Conservation (phyloP, 345 rosid species). For the Salix suchowensis region DNA sequence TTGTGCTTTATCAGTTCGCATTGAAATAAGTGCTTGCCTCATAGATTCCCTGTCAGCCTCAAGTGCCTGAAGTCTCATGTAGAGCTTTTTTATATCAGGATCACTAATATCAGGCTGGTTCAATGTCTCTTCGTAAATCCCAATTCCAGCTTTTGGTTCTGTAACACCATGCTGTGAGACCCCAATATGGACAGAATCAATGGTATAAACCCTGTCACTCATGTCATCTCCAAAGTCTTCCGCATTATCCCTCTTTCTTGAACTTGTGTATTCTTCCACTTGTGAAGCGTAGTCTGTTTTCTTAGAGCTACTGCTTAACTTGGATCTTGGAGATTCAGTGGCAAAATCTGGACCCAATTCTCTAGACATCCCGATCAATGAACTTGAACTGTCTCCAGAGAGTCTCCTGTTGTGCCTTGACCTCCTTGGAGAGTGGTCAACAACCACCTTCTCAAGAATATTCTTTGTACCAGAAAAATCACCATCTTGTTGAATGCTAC, state of each 20-base stretch:
- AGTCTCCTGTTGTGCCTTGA: constrained; percentile 48
- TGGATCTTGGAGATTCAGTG: constrained; percentile 51
- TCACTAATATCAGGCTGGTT: constrained; percentile 50
- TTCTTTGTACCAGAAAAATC: constrained; percentile 43
- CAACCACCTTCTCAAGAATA: constrained; percentile 61
- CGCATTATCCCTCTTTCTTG: constrained; percentile 41
- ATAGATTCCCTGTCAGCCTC: constrained; percentile 98
- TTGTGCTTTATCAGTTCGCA: constrained; percentile 89
- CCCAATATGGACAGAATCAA: constrained; percentile 67
- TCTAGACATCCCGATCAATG: constrained; percentile 39
- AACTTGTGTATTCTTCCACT: constrained; percentile 35
- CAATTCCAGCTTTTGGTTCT: constrained; percentile 45
- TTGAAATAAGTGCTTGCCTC: constrained; percentile 83
- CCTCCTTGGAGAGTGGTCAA: constrained; percentile 67
- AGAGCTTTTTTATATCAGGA: constrained; percentile 80
- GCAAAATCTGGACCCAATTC: constrained; percentile 42
- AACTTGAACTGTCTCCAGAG: constrained; percentile 59
- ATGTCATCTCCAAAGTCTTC: constrained; percentile 62
- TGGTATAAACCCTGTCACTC: constrained; percentile 83
- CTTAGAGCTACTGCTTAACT: constrained; percentile 34
- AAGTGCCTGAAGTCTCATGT: constrained; percentile 84
- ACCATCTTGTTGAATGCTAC: constrained; percentile 41
- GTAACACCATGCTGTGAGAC: constrained; percentile 27
- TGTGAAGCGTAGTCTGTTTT: constrained; percentile 43
- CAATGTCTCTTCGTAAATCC: constrained; percentile 29